Evolutionary conservation across 1,284 basidiomycete genomes (phyloP), one percentile per base, ranked within the genome.

Genomic region (Bjerkandera adusta): DNA sequence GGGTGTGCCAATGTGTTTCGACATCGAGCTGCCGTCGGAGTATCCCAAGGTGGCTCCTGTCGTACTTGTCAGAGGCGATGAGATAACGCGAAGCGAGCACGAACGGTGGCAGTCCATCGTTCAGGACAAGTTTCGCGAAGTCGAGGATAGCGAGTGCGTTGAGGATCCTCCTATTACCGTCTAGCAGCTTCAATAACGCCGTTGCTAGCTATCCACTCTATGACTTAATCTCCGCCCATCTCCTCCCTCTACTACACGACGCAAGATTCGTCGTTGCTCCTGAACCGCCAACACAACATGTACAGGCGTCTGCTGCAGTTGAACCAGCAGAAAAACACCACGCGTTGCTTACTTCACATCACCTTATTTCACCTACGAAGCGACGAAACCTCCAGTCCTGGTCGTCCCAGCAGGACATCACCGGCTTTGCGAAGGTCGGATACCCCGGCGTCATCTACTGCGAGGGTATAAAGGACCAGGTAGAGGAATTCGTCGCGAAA

Each of bases 361-460:
- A 88, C 60, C 76, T 89, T 43, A 69, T 84, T 37, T 83, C 86
- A 0, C 73, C 81, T 0, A 76, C 73, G 22, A 90, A 89, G 61
- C 78, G 85, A 13, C 78, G 82, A 26, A 71, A 75, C 45, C 71
- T 89, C 12, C 70, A 79, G 52, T 66, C 73, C 21, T 83, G 85
- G 73, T 75, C 79, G 0, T 71, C 74, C 13, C 71, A 77, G 18
- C 73, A 86, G 24, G 68, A 68, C 1, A 59, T 89, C 13, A 59
- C 67, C 0, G 85, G 86, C 0, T 89, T 88, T 58, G 79, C 83
- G 4, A 89, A 89, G 64, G 72, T 84, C 11, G 85, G 86, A 0
- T 77, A 89, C 57, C 85, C 86, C 1, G 85, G 85, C 4, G 70
- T 85, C 36, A 84, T 89, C 45, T 90, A 88, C 52, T 81, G 75